Evolutionary conservation across 192 early-diverging fungal genomes (phyloP).

Genomic region (Coemansia sp.): DNA sequence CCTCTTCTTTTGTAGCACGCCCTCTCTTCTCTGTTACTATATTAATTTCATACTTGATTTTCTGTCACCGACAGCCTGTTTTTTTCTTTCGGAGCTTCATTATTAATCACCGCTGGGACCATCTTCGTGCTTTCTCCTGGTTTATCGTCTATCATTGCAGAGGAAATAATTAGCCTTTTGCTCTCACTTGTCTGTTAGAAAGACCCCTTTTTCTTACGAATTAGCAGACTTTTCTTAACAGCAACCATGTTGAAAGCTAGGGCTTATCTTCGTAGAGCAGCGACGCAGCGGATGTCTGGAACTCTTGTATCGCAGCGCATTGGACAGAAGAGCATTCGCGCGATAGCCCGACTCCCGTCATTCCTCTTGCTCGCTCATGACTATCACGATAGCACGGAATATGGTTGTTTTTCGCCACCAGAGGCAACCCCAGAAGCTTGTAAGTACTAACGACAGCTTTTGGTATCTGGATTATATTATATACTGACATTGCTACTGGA

Average conservation of each 20-base stretch:
- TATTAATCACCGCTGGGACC: neutral
- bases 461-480: neutral
- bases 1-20: neutral
- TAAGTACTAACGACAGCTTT: slow-evolving; percentile 18
- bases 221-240: neutral
- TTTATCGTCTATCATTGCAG: neutral
- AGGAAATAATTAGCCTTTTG: neutral
- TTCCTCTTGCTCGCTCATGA: slow-evolving; percentile 14
- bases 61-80: neutral
- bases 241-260: slow-evolving; percentile 34
- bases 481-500: neutral
- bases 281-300: slow-evolving; percentile 14
- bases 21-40: neutral
- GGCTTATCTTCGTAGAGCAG: slow-evolving; percentile 29
- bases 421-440: slow-evolving; percentile 20
- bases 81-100: neutral
- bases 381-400: slow-evolving; percentile 46
- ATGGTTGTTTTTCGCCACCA: slow-evolving; percentile 35
- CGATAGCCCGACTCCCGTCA: slow-evolving; percentile 12
- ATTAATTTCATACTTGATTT: slow-evolving; percentile 3
- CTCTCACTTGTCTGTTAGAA: neutral
- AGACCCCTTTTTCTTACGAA: neutral
- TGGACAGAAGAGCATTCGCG: slow-evolving; percentile 10
- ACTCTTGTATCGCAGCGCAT: slow-evolving; percentile 15
- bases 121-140: neutral